These are phyloP conservation scores for Aquilaria sinensis DNA, from an alignment of 345 rosid genomes.

Conservation along the genomic window DNA sequence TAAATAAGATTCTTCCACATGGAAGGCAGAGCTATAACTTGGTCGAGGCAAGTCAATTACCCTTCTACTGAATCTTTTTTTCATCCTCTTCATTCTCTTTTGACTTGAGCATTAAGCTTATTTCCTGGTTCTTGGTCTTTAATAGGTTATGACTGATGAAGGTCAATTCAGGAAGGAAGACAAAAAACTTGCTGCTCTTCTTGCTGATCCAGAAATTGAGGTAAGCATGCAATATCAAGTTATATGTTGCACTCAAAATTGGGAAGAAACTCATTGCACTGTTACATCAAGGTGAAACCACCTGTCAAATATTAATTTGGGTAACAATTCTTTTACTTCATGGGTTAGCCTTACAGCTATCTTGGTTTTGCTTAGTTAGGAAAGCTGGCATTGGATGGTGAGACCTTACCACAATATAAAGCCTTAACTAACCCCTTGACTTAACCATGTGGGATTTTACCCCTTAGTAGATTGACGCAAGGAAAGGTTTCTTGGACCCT, in stretches of 20 bases:
- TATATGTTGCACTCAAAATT: background rate
- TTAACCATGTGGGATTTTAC: too few species aligned
- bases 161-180: constrained; percentile 60
- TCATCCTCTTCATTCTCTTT: constrained; percentile 1
- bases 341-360: too few species aligned
- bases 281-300: too few species aligned
- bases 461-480: too few species aligned
- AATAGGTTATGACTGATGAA: constrained; percentile 63
- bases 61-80: constrained; percentile 5
- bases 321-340: too few species aligned
- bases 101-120: constrained; percentile 7
- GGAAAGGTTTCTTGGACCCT: too few species aligned
- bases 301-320: too few species aligned
- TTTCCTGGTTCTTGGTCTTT: constrained; percentile 11
- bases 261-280: too few species aligned
- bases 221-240: constrained; percentile 27
- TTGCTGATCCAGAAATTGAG: constrained; percentile 94
- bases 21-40: constrained; percentile 66
- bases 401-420: too few species aligned
- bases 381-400: too few species aligned
- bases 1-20: constrained; percentile 83
- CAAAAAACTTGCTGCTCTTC: constrained; percentile 77
- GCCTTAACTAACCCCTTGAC: too few species aligned
- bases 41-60: constrained; percentile 52
- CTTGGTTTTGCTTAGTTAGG: too few species aligned